A percentile compares a stretch with the other conserved stretches of the same genome.
Evolutionary conservation across 805 yeast genomes (phyloP).

Genomic region (Wickerhamiella slavikovae): DNA sequence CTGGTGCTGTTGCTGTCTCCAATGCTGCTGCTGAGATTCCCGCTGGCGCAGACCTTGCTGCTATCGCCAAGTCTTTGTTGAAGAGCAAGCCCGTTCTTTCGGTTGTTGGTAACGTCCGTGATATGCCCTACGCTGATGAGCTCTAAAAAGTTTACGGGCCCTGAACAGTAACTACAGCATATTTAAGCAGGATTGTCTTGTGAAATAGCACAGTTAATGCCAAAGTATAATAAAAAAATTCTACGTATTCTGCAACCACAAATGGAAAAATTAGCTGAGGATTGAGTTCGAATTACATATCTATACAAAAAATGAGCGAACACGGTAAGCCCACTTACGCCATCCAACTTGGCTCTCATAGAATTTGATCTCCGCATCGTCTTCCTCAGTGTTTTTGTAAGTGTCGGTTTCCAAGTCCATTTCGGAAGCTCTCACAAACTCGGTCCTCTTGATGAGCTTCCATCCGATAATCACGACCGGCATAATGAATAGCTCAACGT

Average conservation of each 20-base stretch:
- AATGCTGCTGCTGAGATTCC: conserved; percentile 23
- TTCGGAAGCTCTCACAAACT: conserved; percentile 43
- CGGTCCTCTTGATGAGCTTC: conserved; percentile 40
- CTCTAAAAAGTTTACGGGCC: conserved; percentile 27
- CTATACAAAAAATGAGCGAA: neutral
- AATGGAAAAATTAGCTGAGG: too few relatives aligned
- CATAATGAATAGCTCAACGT: conserved; percentile 40
- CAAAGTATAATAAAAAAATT: neutral
- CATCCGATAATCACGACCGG: conserved; percentile 33
- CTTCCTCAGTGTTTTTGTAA: conserved; percentile 31
- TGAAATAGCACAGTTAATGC: neutral
- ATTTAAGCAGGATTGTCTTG: neutral
- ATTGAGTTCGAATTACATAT: too few relatives aligned
- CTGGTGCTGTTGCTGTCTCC: conserved; percentile 22
- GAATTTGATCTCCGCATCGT: conserved; percentile 18
- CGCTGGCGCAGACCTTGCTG: conserved; percentile 17
- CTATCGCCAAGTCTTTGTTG: conserved; percentile 18
- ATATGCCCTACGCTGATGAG: conserved; percentile 78
- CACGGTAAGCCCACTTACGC: neutral
- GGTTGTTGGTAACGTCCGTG: conserved; percentile 74
- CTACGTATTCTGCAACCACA: neutral
- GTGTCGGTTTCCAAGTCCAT: conserved; percentile 68
- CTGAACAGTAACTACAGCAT: neutral
- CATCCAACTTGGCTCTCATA: conserved; percentile 14
- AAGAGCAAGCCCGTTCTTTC: conserved; percentile 52